These are phyloP conservation scores for Colletotrichum gigasporum DNA, from an alignment of 2,329 filamentous ascomycete genomes.

Conservation along the genomic window DNA sequence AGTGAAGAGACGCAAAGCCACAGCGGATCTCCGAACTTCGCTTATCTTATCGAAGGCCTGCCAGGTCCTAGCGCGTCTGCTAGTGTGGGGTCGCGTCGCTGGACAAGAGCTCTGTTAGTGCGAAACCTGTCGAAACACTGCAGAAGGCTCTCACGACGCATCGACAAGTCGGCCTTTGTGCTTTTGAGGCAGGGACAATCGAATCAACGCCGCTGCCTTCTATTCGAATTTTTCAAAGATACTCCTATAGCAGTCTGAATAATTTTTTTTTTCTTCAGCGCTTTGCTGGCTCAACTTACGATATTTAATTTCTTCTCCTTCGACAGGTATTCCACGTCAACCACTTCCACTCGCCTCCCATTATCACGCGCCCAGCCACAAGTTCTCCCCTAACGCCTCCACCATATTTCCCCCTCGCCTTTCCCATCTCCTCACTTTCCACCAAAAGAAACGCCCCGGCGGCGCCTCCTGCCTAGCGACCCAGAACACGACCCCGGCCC, in stretches of 20 bases:
- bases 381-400: background rate
- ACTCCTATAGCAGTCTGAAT: no score
- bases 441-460: background rate
- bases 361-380: no score
- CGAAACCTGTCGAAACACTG: background rate
- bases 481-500: conserved; percentile 32
- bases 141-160: background rate
- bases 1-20: background rate
- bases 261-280: no score
- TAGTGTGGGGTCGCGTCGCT: background rate
- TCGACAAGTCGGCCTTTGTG: background rate
- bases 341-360: no score
- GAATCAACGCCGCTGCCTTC: background rate
- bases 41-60: conserved; percentile 6
- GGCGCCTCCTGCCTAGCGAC: background rate
- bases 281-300: no score
- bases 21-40: background rate
- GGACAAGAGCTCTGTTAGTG: conserved; percentile 11
- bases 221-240: no score
- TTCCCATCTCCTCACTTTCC: conserved; percentile 4
- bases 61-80: background rate
- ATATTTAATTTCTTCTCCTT: no score
- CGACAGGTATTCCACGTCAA: no score
- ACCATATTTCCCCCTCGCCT: background rate
- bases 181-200: no score